A percentile compares a stretch with the other conserved stretches of the same genome.
These are phyloP conservation scores for Schrenkiella parvula DNA, from an alignment of 345 rosid species.

Conservation along the genomic window DNA sequence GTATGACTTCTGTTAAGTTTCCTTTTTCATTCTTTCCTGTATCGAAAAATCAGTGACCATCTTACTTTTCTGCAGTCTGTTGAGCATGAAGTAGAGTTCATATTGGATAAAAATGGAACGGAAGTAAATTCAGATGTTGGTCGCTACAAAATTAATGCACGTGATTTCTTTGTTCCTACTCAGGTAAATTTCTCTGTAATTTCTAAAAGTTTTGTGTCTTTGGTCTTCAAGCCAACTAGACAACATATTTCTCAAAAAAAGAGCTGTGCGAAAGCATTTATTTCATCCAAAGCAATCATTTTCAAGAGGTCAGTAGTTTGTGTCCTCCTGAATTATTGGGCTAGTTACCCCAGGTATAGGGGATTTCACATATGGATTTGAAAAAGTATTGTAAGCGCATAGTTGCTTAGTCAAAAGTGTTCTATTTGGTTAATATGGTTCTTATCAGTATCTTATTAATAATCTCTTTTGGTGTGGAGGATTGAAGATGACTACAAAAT, in stretches of 20 bases:
- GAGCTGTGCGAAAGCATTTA: slow-evolving; percentile 11
- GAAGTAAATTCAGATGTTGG: slow-evolving; percentile 40
- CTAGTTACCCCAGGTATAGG: not conserved
- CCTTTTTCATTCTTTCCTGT: not conserved
- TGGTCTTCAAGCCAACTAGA: slow-evolving; percentile 15
- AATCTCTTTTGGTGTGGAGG: not conserved
- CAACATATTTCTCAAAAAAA: not conserved
- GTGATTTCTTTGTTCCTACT: slow-evolving; percentile 81
- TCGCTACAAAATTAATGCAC: slow-evolving; percentile 67
- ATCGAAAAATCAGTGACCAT: slow-evolving; percentile 5
- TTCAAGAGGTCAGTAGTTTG: not conserved
- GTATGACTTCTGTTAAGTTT: slow-evolving; percentile 36
- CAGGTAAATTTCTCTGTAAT: slow-evolving; percentile 50
- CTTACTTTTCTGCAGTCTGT: slow-evolving; percentile 60
- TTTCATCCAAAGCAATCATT: not conserved
- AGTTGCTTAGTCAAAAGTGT: not conserved
- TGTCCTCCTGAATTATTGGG: not conserved
- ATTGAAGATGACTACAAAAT: not conserved
- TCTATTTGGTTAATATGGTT: not conserved
- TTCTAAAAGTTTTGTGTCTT: slow-evolving; percentile 8
- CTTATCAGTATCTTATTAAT: not conserved
- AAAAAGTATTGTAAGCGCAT: not conserved
- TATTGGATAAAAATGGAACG: slow-evolving; percentile 39
- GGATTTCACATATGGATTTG: not conserved
- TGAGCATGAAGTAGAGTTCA: slow-evolving; percentile 81